Base-by-base conservation (phyloP, 352 stramenopile genomes). In the Phytopythium aichiense region DNA sequence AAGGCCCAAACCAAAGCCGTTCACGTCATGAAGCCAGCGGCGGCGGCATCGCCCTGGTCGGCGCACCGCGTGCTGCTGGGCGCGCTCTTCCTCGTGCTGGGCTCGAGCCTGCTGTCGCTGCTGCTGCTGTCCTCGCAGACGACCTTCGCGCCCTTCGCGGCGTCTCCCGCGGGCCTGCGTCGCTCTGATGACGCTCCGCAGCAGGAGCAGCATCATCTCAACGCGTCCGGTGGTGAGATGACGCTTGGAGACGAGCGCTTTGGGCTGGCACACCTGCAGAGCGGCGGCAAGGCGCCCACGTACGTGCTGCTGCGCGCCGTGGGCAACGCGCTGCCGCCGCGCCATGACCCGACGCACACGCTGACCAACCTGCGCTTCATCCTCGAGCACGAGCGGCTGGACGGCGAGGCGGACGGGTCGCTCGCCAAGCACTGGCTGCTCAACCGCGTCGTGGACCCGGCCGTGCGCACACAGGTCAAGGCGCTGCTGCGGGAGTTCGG, bases 271-370 rank as follows among this genome's bases (percentile, higher is more conserved):
- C n/a, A 60, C 55, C 13, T 65, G 42, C 58, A 28, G 49, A 20
- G 28, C 50, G 8, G 31, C 30, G 28, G 42, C 22, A 12, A 23
- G 25, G 37, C 60, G 4, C 68, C 71, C 35, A 69, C 35, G 25
- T 81, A 72, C 54, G 60, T 72, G 61, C 57, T 84, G 38, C 54
- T 81, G 22, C 75, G 77, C 7, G 60, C 71, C 18, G 77, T 87
- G 43, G 71, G 75, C 37, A 87, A 87, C 48, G 68, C 77, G 33
- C 61, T 87, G 55, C 73, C 77, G n/a, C 77, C 77, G 16, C 73
- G 73, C n/a, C 77, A 87, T 22, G 70, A 84, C 54, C 73, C 73
- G 0, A 33, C 54, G 22, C 56, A 68, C 1, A 76, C 75, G 45
- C 64, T 87, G 25, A 52, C 60, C 22, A 87, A 87, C 45, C 53